A percentile compares a stretch with the other conserved stretches of the same genome.
phyloP scores from a whole-genome alignment of 1,284 basidiomycete species.

The Phellinidium pouzarii region DNA sequence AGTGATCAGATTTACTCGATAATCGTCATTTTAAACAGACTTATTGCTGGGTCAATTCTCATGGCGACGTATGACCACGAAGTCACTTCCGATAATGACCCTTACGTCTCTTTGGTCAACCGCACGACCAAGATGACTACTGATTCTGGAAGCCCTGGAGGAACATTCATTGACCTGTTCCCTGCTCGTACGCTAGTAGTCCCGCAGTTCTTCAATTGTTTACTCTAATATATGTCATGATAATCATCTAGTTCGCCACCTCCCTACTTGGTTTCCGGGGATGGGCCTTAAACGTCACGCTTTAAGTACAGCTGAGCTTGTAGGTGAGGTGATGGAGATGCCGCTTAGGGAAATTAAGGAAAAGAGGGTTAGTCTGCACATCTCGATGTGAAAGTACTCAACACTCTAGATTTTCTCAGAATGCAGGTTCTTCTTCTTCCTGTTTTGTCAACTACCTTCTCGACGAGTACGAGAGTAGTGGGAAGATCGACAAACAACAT shows the following conservation, averaged over 20 bases:
- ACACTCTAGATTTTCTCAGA: neutral
- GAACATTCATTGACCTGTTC: conserved; percentile 14
- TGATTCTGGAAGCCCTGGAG: conserved; percentile 12
- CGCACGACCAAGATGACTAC: conserved; percentile 9
- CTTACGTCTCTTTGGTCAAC: conserved; percentile 11
- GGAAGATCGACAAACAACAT: conserved; percentile 6
- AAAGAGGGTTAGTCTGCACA: conserved; percentile 8
- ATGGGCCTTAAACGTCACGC: conserved; percentile 13
- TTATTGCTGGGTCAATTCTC: conserved; percentile 14
- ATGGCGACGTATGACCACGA: conserved; percentile 17
- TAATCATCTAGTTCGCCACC: conserved; percentile 7
- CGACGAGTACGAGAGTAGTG: conserved; percentile 16
- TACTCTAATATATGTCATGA: neutral
- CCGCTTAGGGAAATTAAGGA: conserved; percentile 14
- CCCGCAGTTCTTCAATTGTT: neutral
- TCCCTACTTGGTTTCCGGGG: conserved; percentile 16
- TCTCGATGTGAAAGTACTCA: neutral
- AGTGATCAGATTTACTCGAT: neutral
- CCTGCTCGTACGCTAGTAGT: conserved; percentile 15
- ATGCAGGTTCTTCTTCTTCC: neutral
- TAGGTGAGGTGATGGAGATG: conserved; percentile 13
- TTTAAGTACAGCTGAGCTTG: conserved; percentile 1
- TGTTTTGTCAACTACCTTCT: conserved; percentile 12
- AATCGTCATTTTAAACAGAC: neutral
- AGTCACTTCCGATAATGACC: conserved; percentile 10